phyloP scores from a whole-genome alignment of 192 early-diverging fungal genomes.

The Podila clonocystis region DNA sequence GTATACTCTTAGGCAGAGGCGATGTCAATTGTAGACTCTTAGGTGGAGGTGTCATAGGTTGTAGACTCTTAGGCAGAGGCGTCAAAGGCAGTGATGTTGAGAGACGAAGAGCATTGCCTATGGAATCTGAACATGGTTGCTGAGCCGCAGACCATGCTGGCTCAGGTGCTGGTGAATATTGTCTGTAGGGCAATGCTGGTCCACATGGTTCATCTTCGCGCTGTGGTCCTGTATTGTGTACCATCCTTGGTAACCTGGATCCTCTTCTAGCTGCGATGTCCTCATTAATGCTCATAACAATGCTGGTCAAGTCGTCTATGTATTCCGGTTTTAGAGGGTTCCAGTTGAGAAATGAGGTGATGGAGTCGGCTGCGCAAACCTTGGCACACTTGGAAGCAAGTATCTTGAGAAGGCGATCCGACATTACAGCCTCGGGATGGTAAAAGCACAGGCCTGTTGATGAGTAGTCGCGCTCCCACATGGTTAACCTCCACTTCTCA shows the following conservation, averaged over 20 bases:
- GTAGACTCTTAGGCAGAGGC: not conserved
- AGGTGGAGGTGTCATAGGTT: not conserved
- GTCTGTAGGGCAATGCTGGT: not conserved
- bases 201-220: not conserved
- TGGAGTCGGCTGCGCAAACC: constrained; percentile 5
- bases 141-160: constrained; percentile 1
- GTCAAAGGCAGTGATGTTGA: not conserved
- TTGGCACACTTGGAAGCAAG: constrained; percentile 5
- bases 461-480: not conserved
- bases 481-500: not conserved
- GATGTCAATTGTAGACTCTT: too few relatives aligned
- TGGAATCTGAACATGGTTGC: not conserved
- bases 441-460: not conserved
- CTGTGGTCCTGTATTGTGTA: not conserved
- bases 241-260: too few relatives aligned
- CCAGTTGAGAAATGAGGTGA: constrained; percentile 5
- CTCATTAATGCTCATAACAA: constrained; percentile 3
- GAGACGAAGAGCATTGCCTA: not conserved
- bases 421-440: not conserved
- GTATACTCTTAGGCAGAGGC: not conserved
- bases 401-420: constrained; percentile 1
- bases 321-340: not conserved
- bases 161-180: not conserved
- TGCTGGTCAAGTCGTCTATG: not conserved
- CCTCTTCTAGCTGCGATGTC: not conserved